These are phyloP conservation scores for Candida takata DNA, from an alignment of 805 yeast genomes.

Conservation along the genomic window DNA sequence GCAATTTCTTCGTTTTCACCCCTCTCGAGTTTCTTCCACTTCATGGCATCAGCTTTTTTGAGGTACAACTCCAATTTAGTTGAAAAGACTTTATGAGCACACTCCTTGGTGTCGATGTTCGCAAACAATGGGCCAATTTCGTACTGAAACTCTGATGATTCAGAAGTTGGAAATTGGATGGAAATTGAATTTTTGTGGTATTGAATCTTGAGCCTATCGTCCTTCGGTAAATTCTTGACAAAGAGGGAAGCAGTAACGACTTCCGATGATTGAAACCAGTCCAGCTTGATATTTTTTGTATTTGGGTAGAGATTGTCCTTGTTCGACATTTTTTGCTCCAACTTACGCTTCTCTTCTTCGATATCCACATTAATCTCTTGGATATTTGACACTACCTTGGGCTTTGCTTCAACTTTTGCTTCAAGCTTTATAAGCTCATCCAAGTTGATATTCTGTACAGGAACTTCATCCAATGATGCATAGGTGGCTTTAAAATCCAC, in stretches of 20 bases:
- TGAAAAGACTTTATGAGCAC: slow-evolving; percentile 46
- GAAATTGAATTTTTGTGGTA: slow-evolving; percentile 31
- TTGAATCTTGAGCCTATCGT: slow-evolving; percentile 34
- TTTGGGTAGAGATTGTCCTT: slow-evolving; percentile 19
- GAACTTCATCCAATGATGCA: slow-evolving; percentile 6
- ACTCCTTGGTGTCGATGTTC: slow-evolving; percentile 39
- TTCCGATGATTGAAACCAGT: slow-evolving; percentile 65
- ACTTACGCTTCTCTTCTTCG: slow-evolving; percentile 16
- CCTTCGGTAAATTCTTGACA: slow-evolving; percentile 55
- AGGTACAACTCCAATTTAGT: slow-evolving; percentile 74
- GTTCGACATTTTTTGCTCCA: slow-evolving; percentile 18
- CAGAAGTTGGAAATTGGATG: slow-evolving; percentile 41
- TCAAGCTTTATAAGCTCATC: slow-evolving; percentile 2
- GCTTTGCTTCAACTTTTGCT: background rate
- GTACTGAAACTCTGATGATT: slow-evolving; percentile 51
- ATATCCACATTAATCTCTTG: background rate
- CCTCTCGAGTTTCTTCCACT: slow-evolving; percentile 49
- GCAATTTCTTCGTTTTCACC: slow-evolving; percentile 3
- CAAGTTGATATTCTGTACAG: background rate
- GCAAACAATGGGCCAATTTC: slow-evolving; percentile 46
- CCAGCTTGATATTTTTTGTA: slow-evolving; percentile 37
- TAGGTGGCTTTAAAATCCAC: slow-evolving; percentile 8
- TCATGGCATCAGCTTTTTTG: slow-evolving; percentile 33
- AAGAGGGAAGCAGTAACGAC: slow-evolving; percentile 63
- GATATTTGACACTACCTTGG: background rate